These are phyloP conservation scores for Cercospora zeae-maydis DNA, from an alignment of 2,329 filamentous ascomycete genomes.

Conservation along the genomic window DNA sequence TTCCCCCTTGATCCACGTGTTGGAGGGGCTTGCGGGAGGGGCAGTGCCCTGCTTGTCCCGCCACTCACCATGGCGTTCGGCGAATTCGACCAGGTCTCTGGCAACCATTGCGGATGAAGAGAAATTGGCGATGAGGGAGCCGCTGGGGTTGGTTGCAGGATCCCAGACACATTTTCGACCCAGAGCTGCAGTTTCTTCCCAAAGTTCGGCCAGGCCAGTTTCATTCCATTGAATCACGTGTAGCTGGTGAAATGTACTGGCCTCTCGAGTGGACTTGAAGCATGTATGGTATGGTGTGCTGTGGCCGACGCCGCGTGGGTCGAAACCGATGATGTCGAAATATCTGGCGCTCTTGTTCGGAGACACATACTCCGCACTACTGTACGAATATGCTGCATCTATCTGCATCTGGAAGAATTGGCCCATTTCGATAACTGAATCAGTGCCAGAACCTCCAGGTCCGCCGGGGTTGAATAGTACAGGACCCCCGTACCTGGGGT, in stretches of 20 bases:
- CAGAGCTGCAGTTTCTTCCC: background rate
- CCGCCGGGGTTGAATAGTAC: constrained; percentile 46
- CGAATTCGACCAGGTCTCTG: constrained; percentile 49
- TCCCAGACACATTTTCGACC: background rate
- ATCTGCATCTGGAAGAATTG: constrained; percentile 19
- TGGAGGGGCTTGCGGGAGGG: background rate
- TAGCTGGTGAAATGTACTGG: background rate
- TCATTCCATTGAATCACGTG: background rate
- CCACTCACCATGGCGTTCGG: constrained; percentile 42
- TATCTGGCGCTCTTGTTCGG: constrained; percentile 31
- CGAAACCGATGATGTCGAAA: constrained; percentile 46
- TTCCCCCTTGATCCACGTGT: constrained; percentile 19
- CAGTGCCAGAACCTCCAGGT: constrained; percentile 42
- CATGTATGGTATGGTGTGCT: constrained; percentile 38
- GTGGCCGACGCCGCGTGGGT: constrained; percentile 43
- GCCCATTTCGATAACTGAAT: constrained; percentile 31
- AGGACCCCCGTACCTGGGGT: constrained; percentile 41
- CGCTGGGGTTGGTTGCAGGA: background rate
- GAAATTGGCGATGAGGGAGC: background rate
- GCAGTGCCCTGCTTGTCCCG: background rate
- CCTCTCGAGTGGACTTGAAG: constrained; percentile 36
- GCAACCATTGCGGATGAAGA: constrained; percentile 34
- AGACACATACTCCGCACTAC: background rate
- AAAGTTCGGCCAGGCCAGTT: background rate
- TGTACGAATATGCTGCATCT: constrained; percentile 14